phyloP scores from a whole-genome alignment of 2,329 filamentous ascomycete genomes.

The Malbranchea cinnamomea region DNA sequence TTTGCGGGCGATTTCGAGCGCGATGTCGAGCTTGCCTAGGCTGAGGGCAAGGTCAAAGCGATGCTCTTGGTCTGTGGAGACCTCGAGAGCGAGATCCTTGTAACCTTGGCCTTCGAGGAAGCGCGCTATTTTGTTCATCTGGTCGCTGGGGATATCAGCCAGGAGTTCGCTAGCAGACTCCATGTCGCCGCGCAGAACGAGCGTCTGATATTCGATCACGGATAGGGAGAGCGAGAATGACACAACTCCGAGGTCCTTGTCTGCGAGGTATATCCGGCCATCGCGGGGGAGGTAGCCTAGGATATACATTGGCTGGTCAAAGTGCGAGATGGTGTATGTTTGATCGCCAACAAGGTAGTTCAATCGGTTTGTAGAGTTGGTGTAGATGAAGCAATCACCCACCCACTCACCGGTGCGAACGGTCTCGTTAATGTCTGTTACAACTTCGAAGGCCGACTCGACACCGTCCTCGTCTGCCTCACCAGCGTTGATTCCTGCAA shows the following conservation, averaged over 20 bases:
- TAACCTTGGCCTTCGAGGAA: conserved; percentile 96
- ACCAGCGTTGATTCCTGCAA: conserved; percentile 67
- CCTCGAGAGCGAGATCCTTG: conserved; percentile 87
- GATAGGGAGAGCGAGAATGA: conserved; percentile 83
- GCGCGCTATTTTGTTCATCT: conserved; percentile 94
- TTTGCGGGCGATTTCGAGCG: conserved; percentile 66
- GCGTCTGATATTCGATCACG: conserved; percentile 91
- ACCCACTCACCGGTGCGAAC: conserved; percentile 96
- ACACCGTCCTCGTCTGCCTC: conserved; percentile 82
- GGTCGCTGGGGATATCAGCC: conserved; percentile 68
- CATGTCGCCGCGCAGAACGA: conserved; percentile 86
- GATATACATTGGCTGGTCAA: conserved; percentile 88
- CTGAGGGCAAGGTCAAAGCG: conserved; percentile 84
- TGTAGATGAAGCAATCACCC: conserved; percentile 98
- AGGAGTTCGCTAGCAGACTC: conserved; percentile 80
- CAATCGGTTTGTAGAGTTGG: conserved; percentile 86
- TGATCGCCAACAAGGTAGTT: conserved; percentile 98
- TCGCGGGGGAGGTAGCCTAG: conserved; percentile 91
- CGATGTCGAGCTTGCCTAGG: conserved; percentile 70
- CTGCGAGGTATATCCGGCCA: conserved; percentile 83
- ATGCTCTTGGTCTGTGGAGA: conserved; percentile 89
- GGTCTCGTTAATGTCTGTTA: conserved; percentile 86
- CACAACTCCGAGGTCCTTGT: conserved; percentile 87
- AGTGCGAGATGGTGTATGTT: conserved; percentile 94
- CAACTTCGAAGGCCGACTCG: conserved; percentile 88